Conservation (phyloP, 495 filamentous ascomycete species). For the Sordaria brevicollis region DNA sequence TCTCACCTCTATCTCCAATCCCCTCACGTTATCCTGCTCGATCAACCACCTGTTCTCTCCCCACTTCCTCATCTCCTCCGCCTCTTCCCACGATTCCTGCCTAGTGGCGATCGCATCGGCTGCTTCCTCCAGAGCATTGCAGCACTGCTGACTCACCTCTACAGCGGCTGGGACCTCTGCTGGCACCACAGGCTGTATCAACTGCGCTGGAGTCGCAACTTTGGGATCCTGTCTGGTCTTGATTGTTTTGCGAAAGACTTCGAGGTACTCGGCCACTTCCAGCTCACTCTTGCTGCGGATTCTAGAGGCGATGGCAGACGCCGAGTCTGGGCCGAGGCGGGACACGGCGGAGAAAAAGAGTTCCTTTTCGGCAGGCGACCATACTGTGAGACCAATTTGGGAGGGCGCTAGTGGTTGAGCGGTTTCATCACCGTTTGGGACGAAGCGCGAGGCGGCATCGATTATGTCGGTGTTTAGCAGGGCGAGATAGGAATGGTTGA, state of each 20-base stretch:
- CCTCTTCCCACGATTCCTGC: slow-evolving; percentile 47
- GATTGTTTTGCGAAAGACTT: slow-evolving; percentile 41
- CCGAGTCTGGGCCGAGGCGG: slow-evolving; percentile 49
- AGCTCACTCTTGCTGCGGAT: slow-evolving; percentile 63
- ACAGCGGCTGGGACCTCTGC: slow-evolving; percentile 58
- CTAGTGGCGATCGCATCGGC: slow-evolving; percentile 49
- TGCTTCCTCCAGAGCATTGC: slow-evolving; percentile 52
- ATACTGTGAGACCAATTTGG: slow-evolving; percentile 57
- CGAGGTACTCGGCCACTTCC: slow-evolving; percentile 62
- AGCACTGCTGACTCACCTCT: slow-evolving; percentile 60
- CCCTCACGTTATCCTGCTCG: not conserved
- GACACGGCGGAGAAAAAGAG: slow-evolving; percentile 55
- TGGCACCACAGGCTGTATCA: slow-evolving; percentile 10
- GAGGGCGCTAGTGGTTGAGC: slow-evolving; percentile 18
- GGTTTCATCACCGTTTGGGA: slow-evolving; percentile 5
- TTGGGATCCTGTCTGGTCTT: not conserved
- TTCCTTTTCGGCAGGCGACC: slow-evolving; percentile 61
- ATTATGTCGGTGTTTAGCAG: slow-evolving; percentile 48
- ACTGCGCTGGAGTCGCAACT: not conserved
- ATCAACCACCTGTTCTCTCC: slow-evolving; percentile 11
- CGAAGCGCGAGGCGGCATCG: slow-evolving; percentile 24
- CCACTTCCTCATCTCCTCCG: slow-evolving; percentile 43
- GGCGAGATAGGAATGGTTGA: slow-evolving; percentile 46
- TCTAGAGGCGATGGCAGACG: slow-evolving; percentile 47
- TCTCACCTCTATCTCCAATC: not conserved